Evolutionary conservation across 352 stramenopile genomes (phyloP), one percentile per base, ranked within the genome.

Genomic region (Halophytophthora batemanensis): DNA sequence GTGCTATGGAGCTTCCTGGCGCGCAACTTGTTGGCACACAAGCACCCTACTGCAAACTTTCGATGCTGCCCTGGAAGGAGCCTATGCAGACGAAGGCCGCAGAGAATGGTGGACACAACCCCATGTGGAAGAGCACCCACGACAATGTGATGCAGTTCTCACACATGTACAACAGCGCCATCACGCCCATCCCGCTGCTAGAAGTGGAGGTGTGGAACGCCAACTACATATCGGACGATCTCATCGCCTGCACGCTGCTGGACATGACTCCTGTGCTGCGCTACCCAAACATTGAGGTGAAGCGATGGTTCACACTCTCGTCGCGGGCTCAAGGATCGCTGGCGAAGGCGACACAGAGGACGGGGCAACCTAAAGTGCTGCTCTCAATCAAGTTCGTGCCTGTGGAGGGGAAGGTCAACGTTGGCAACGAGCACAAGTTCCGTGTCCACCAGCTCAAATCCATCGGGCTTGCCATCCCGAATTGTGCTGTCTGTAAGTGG

Each of bases 111-210:
- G 84, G 82, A 3, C 76, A 77, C 10, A 81, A 90, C 49, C 84
- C 84, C 17, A 62, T 86, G 19, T 95, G 82, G 82, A 79, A 72
- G 34, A 75, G 50, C 47, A 67, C 69, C 37, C 78, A 93, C 48
- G 78, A 90, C 50, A 93, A 92, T 45, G 68, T 61, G 50, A 86
- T 93, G 77, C 77, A 87, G 19, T 87, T 95, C 38, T 79, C 83
- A 28, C 84, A 95, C 66, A 90, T 92, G 75, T 95, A 92, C 69
- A 95, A 92, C 66, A 92, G 82, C 56, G 83, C 71, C 12, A 93
- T 92, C 64, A 95, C 83, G 2, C 84, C 84, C 3, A 90, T 93
- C 23, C 84, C 84, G 25, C 53, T 92, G 17, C 60, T 95, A 1
- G 82, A 93, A 53, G 77, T 95, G 25, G 82, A 95, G 53, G 77